phyloP scores from a whole-genome alignment of 345 rosid genomes.

The Syzygium jambos region DNA sequence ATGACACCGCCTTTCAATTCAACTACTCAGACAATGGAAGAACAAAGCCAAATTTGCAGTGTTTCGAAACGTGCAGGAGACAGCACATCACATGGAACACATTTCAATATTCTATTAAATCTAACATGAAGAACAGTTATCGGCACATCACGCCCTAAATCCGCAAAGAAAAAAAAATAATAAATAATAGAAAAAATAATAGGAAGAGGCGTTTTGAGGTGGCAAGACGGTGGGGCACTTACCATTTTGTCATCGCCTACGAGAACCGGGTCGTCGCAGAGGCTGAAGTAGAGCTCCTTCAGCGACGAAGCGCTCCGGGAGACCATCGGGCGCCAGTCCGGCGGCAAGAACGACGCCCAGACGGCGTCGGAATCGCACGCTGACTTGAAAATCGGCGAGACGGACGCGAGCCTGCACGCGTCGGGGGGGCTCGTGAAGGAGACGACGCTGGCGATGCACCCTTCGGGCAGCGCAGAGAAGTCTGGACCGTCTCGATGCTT shows the following conservation, averaged over 20 bases:
- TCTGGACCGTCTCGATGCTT: not conserved
- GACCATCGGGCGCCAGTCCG: not conserved
- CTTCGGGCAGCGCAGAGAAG: constrained; percentile 3
- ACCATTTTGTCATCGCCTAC: constrained; percentile 22
- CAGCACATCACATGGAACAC: not conserved
- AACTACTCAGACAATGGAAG: not conserved
- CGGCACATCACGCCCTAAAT: not conserved
- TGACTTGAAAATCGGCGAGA: constrained; percentile 10
- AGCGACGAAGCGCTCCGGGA: not conserved
- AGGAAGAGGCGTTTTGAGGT: not conserved
- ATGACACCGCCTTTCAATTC: not conserved
- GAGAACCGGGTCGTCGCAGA: constrained; percentile 17
- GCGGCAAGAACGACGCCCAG: constrained; percentile 18
- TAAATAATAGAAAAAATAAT: not conserved
- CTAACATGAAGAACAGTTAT: not conserved
- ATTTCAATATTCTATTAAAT: not conserved
- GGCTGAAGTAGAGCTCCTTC: constrained; percentile 18
- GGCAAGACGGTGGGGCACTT: not conserved
- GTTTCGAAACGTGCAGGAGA: not conserved
- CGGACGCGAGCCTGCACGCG: constrained; percentile 7
- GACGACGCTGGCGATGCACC: constrained; percentile 4
- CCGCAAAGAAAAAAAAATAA: not conserved
- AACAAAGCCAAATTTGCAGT: not conserved
- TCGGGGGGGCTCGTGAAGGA: constrained; percentile 17
- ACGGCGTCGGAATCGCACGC: constrained; percentile 20